Evolutionary conservation across 768 basidiomycete genomes (phyloP).

Genomic region (Collybiopsis confluens): DNA sequence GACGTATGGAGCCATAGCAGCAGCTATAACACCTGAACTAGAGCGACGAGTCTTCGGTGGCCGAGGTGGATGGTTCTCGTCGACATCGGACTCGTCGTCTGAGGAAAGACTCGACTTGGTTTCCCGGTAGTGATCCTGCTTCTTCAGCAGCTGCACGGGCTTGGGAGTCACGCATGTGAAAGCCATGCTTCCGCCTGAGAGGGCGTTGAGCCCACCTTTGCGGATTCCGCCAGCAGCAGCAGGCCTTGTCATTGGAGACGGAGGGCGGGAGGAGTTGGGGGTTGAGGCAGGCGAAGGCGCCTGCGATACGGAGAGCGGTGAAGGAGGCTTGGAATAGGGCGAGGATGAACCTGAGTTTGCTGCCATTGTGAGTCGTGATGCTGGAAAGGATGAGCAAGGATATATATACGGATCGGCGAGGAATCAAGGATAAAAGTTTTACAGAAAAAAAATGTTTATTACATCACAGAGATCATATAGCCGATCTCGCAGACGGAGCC

Average conservation of each 20-base stretch:
- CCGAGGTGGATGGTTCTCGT: constrained; percentile 1
- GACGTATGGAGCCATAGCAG: constrained; percentile 12
- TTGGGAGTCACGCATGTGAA: constrained; percentile 10
- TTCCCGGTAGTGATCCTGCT: neutral
- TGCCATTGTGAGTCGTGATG: neutral
- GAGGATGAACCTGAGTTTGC: neutral
- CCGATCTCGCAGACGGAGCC: neutral
- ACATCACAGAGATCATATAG: neutral
- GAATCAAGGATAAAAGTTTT: too few species aligned
- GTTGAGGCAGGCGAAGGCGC: constrained; percentile 8
- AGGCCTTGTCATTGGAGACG: constrained; percentile 8
- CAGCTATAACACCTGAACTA: constrained; percentile 8
- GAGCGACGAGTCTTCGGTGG: constrained; percentile 9
- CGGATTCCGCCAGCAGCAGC: constrained; percentile 3
- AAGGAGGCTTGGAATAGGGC: constrained; percentile 4
- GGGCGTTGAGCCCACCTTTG: constrained; percentile 10
- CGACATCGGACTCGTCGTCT: constrained; percentile 9
- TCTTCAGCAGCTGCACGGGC: neutral
- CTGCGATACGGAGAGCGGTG: constrained; percentile 3
- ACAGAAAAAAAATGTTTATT: too few species aligned
- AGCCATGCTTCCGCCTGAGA: constrained; percentile 10
- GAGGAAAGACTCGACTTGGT: neutral
- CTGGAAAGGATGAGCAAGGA: neutral
- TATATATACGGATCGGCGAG: neutral
- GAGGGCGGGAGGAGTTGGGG: constrained; percentile 11